Percentiles rank a stretch among this genome's conserved stretches.
Evolutionary conservation across 2,329 filamentous ascomycete genomes (phyloP).

Genomic region (Fusarium napiforme): DNA sequence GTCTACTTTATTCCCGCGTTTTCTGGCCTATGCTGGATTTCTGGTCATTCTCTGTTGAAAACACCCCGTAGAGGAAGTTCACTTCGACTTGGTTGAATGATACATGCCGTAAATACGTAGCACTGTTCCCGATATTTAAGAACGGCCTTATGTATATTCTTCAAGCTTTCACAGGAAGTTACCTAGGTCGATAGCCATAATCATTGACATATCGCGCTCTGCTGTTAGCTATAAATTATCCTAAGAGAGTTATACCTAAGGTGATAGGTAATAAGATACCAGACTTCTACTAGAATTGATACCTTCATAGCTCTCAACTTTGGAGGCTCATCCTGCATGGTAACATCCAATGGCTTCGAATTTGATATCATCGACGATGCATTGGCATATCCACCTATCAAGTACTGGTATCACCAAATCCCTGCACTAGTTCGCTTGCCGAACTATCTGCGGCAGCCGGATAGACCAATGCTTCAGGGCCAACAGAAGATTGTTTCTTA

Average conservation of each 20-base stretch:
- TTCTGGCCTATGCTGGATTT: neutral
- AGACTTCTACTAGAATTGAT: neutral
- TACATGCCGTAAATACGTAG: neutral
- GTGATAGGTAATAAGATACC: neutral
- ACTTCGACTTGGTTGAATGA: neutral
- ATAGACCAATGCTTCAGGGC: constrained; percentile 7
- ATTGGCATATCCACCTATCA: neutral
- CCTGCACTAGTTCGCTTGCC: constrained; percentile 1
- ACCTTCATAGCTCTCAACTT: neutral
- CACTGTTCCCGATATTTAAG: neutral
- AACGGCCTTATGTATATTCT: neutral
- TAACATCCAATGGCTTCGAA: neutral
- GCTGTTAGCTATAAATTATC: neutral
- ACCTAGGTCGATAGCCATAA: neutral
- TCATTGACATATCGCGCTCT: neutral
- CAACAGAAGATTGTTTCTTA: neutral
- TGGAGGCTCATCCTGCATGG: neutral
- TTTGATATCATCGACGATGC: neutral
- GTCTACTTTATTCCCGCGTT: neutral
- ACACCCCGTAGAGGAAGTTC: neutral
- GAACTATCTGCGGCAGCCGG: constrained; percentile 13
- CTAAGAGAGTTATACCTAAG: neutral
- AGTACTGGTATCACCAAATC: neutral
- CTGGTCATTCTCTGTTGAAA: neutral
- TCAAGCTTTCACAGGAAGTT: neutral